Evolutionary conservation across 2,329 filamentous ascomycete genomes (phyloP), one percentile per base, ranked within the genome.

Genomic region (Cercospora citrullina): DNA sequence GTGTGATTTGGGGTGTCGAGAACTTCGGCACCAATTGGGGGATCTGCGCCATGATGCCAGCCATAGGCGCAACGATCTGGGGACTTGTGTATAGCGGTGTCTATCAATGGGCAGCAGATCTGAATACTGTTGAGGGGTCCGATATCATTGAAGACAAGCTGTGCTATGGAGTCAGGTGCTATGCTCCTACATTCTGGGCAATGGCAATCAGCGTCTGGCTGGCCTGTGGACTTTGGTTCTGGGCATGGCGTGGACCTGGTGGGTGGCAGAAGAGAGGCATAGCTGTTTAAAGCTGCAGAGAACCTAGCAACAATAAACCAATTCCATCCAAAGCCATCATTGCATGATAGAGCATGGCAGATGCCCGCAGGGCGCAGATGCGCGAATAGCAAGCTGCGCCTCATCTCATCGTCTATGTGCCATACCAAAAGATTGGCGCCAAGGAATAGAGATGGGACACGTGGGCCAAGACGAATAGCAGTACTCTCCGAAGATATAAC

Each of bases 11-110:
- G 95, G 95, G 95, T 28, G 93, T 97, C 0, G 94, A 98, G 82
- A 99, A 98, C 78, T 98, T 99, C 77, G 95, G 93, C 67, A 99
- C 95, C 0, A 98, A 99, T 75, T 99, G 94, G 89, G 95, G 95
- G 9, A 94, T 98, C 69, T 89, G 98, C 7, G 93, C 94, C 51
- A 95, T 96, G 84, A 89, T 94, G 66, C 95, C 95, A 2, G 95
- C 95, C 0, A 81, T 91, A 0, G 95, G 94, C 0, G 93, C 94
- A 0, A 93, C 93, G 0, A 85, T 97, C 33, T 99, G 94, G 93
- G 93, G 94, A 0, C 79, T 95, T 0, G 83, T 97, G n/a, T 99
- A 98, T 78, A 92, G 91, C 5, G 87, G 84, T 0, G 89, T 92
- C 2, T 96, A 96, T 75, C 89, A 95, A 79, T 84, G 84, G 53